phyloP scores from a whole-genome alignment of 441 rosid genomes.

The Euphorbia celastroides region DNA sequence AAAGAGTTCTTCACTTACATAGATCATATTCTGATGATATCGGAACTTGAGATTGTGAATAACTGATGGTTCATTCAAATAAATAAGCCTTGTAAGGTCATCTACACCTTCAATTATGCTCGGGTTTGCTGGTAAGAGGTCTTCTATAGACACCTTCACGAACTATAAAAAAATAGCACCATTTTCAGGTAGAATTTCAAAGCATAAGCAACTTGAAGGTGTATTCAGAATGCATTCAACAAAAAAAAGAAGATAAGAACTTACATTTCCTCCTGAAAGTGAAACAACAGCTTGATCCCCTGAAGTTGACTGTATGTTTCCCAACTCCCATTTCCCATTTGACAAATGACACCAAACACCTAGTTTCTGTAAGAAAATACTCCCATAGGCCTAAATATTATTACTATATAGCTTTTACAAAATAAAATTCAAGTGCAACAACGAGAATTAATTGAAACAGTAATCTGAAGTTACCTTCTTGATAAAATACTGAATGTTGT shows the following conservation, averaged over 20 bases:
- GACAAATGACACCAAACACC: constrained; percentile 72
- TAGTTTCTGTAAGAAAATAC: constrained; percentile 54
- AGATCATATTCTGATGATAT: constrained; percentile 66
- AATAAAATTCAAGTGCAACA: not conserved
- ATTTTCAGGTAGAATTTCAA: constrained; percentile 22
- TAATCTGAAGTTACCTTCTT: constrained; percentile 52
- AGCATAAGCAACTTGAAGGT: constrained; percentile 11
- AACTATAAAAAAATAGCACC: constrained; percentile 43
- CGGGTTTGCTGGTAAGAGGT: constrained; percentile 93
- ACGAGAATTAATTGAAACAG: not conserved
- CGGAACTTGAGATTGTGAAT: constrained; percentile 74
- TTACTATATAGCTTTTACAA: constrained; percentile 1
- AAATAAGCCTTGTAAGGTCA: constrained; percentile 93
- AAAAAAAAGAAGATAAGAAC: constrained; percentile 22
- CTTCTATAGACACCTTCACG: constrained; percentile 60
- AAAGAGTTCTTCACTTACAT: constrained; percentile 52
- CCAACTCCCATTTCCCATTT: constrained; percentile 68
- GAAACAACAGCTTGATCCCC: constrained; percentile 64
- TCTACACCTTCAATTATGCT: constrained; percentile 82
- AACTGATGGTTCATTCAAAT: constrained; percentile 93
- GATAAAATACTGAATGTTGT: constrained; percentile 67
- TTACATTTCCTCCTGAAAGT: constrained; percentile 64
- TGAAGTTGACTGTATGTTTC: constrained; percentile 69
- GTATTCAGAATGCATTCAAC: not conserved
- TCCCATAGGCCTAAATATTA: constrained; percentile 7